phyloP scores from a whole-genome alignment of 805 yeast species.

The Barnettozyma californica region DNA sequence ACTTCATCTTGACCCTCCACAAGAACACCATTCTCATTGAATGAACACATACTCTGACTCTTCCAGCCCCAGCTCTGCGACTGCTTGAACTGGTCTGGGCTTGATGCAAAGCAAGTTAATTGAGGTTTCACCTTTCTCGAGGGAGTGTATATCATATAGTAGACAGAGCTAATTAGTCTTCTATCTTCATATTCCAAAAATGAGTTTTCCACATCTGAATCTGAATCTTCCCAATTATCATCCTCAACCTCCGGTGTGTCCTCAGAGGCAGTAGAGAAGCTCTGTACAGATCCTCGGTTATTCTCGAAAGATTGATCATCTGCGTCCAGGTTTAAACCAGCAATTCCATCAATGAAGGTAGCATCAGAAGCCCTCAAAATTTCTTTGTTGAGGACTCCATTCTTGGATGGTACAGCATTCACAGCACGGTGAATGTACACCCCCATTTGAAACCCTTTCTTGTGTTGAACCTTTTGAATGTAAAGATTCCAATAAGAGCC shows the following conservation, averaged over 20 bases:
- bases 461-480: slow-evolving; percentile 41
- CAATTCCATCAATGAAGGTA: slow-evolving; percentile 7
- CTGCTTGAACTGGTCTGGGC: slow-evolving; percentile 47
- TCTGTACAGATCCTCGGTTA: slow-evolving; percentile 4
- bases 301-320: slow-evolving; percentile 1
- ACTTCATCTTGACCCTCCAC: slow-evolving; percentile 39
- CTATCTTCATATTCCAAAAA: slow-evolving; percentile 41
- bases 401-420: slow-evolving; percentile 32
- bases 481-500: slow-evolving; percentile 57
- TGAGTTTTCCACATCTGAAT: slow-evolving; percentile 20
- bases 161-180: slow-evolving; percentile 41
- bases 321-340: slow-evolving; percentile 7
- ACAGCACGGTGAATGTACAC: slow-evolving; percentile 51
- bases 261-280: slow-evolving; percentile 24
- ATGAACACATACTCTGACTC: slow-evolving; percentile 47
- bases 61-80: slow-evolving; percentile 64
- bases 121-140: slow-evolving; percentile 40
- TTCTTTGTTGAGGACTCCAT: slow-evolving; percentile 37
- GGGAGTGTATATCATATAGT: slow-evolving; percentile 51
- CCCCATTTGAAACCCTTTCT: slow-evolving; percentile 45
- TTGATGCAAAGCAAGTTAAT: slow-evolving; percentile 47
- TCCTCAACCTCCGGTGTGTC: slow-evolving; percentile 17
- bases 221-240: slow-evolving; percentile 9
- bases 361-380: slow-evolving; percentile 21
- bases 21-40: slow-evolving; percentile 43